Evolutionary conservation across 2,329 filamentous ascomycete genomes (phyloP), one percentile per base, ranked within the genome.

Genomic region (Talaromyces pinophilus): DNA sequence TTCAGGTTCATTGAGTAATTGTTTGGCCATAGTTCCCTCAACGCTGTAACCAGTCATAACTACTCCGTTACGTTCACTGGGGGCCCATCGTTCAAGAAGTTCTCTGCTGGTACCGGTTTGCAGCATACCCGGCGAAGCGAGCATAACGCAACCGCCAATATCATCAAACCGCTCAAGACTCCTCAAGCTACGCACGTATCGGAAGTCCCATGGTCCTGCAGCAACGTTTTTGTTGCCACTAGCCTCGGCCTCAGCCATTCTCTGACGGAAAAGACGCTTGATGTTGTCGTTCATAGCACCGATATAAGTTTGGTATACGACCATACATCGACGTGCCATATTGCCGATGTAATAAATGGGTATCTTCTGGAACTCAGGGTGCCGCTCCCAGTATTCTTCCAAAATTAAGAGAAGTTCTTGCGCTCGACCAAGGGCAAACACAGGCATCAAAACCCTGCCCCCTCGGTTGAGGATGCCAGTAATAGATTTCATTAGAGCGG

Each of bases 241-340:
- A 0, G 90, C 90, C 76, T 96, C 92, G 10, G 92, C 92, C 76
- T 96, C 92, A 3, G 92, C 92, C 88, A 97, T 96, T 59, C 92
- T 88, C 78, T 96, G 93, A 63, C 91, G 86, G 79, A 97, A 97
- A n/a, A 97, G 86, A 11, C 92, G 88, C 78, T 97, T 97, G 82
- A 99, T 98, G 73, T 97, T 98, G 75, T 98, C 94, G 77, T 99
- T 99, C 95, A 99, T 99, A 64, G 93, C 93, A 59, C 93, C 92
- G 59, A 98, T 92, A 74, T 98, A 99, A 1, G 95, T 99, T 77
- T 98, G 95, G 76, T 99, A 99, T 3, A 98, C 93, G 35, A 97
- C 87, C 95, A 99, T 99, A 81, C 95, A 99, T 79, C 97, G 95
- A 69, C 94, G 85, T 0, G 95, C 95, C 50, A 98, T 87, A 73